Percentiles rank a stretch among this genome's conserved stretches.
Conservation (phyloP, 257 asterid genomes). For the Buddleja alternifolia region DNA sequence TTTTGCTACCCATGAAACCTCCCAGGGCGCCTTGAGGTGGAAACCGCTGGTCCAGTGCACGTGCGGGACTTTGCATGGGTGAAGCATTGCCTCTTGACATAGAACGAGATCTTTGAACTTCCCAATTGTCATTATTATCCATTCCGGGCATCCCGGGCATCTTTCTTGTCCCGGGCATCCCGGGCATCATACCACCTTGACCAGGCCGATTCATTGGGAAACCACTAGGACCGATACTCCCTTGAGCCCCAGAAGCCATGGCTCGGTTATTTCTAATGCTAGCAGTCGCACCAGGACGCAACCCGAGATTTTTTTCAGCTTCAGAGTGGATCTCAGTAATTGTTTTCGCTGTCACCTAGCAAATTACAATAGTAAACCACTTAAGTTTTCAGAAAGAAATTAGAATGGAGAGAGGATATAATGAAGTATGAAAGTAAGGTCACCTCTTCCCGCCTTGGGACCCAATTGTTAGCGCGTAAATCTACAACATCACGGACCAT, state of each 20-base stretch:
- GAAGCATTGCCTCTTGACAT: slow-evolving; percentile 80
- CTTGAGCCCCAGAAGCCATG: slow-evolving; percentile 60
- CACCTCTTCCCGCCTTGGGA: slow-evolving; percentile 97
- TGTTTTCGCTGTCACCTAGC: slow-evolving; percentile 88
- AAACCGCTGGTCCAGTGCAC: slow-evolving; percentile 52
- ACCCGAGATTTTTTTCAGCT: slow-evolving; percentile 90
- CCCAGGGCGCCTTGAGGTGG: slow-evolving; percentile 79
- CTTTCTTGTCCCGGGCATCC: slow-evolving; percentile 92
- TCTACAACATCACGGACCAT: slow-evolving; percentile 89
- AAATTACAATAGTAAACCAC: slow-evolving; percentile 14
- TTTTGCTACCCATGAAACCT: slow-evolving; percentile 54
- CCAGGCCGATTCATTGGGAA: slow-evolving; percentile 81
- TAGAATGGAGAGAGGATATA: background rate
- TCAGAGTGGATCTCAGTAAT: slow-evolving; percentile 89
- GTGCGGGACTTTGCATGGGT: slow-evolving; percentile 48
- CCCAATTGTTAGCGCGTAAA: slow-evolving; percentile 77
- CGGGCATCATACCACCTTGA: slow-evolving; percentile 96
- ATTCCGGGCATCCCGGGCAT: slow-evolving; percentile 86
- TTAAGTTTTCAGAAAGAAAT: background rate
- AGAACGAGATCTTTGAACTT: slow-evolving; percentile 72
- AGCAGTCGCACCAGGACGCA: slow-evolving; percentile 97
- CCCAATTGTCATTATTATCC: slow-evolving; percentile 77
- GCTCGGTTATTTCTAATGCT: slow-evolving; percentile 69
- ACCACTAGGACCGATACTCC: slow-evolving; percentile 63
- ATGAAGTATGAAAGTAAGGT: slow-evolving; percentile 2